phyloP scores from a whole-genome alignment of 1,139 yeast genomes.

The Pichia sp. region DNA sequence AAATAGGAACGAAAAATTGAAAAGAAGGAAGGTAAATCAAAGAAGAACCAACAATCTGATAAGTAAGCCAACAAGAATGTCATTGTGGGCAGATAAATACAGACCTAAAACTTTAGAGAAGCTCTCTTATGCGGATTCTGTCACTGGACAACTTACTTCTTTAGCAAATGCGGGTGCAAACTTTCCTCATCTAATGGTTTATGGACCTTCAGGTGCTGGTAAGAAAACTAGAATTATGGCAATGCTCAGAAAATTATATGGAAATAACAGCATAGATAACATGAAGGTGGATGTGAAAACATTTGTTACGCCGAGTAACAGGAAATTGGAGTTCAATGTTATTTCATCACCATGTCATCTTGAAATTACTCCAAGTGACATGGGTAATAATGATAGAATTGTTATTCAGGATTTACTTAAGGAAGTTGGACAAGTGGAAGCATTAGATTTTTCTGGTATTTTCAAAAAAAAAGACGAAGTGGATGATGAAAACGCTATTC shows the following conservation, averaged over 20 bases:
- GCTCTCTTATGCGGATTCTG: slow-evolving; percentile 57
- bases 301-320: slow-evolving; percentile 60
- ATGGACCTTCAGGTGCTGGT: slow-evolving; percentile 97
- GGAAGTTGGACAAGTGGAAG: slow-evolving; percentile 93
- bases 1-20: too few species aligned
- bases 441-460: slow-evolving; percentile 61
- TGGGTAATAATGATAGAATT: slow-evolving; percentile 91
- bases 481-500: slow-evolving; percentile 8
- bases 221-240: slow-evolving; percentile 90
- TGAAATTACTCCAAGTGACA: slow-evolving; percentile 94
- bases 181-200: slow-evolving; percentile 84
- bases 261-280: slow-evolving; percentile 63
- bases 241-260: slow-evolving; percentile 71
- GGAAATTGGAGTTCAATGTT: slow-evolving; percentile 84
- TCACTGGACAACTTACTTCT: slow-evolving; percentile 52
- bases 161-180: slow-evolving; percentile 60
- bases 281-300: slow-evolving; percentile 79
- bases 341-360: slow-evolving; percentile 85
- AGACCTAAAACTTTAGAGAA: slow-evolving; percentile 64
- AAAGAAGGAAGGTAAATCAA: too few species aligned
- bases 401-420: slow-evolving; percentile 90
- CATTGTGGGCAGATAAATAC: slow-evolving; percentile 94
- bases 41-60: too few species aligned
- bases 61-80: slow-evolving; percentile 37
- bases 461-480: slow-evolving; percentile 8